Conservation (phyloP, 2,329 filamentous ascomycete genomes). For the Pseudocercospora crystallina region DNA sequence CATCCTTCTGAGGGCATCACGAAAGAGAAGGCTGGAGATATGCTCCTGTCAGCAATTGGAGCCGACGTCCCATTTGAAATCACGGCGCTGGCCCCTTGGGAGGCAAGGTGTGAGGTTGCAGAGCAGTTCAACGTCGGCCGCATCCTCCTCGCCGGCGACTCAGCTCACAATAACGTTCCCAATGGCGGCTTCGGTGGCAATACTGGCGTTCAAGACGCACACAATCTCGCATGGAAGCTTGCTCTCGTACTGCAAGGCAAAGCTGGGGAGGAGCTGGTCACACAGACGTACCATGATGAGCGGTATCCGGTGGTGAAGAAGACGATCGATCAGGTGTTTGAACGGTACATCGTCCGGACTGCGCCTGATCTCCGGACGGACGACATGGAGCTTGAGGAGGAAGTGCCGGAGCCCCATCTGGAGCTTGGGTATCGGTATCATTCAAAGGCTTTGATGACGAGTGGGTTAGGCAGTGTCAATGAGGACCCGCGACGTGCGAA, state of each 20-base stretch:
- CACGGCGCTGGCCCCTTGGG: conserved; percentile 18
- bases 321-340: conserved; percentile 10
- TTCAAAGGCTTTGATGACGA: conserved; percentile 7
- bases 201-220: conserved; percentile 20
- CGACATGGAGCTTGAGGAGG: conserved; percentile 34
- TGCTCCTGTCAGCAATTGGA: conserved; percentile 23
- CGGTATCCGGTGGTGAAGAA: conserved; percentile 32
- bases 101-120: conserved; percentile 19
- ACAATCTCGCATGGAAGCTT: conserved; percentile 22
- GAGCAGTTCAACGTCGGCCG: conserved; percentile 14
- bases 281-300: conserved; percentile 31
- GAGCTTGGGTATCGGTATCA: conserved; percentile 11
- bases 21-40: conserved; percentile 16
- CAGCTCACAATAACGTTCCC: conserved; percentile 3
- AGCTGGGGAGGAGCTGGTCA: conserved; percentile 24
- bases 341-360: conserved; percentile 47
- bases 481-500: conserved; percentile 26
- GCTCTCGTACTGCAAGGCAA: conserved; percentile 21
- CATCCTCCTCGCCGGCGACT: conserved; percentile 3
- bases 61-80: conserved; percentile 23
- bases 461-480: conserved; percentile 15
- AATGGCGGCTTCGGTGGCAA: conserved; percentile 49
- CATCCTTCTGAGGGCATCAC: conserved; percentile 19
- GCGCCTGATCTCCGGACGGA: conserved; percentile 55
- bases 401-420: conserved; percentile 19